Evolutionary conservation across 2,329 filamentous ascomycete genomes (phyloP), one percentile per base, ranked within the genome.

Genomic region (Uncinocarpus reesii): DNA sequence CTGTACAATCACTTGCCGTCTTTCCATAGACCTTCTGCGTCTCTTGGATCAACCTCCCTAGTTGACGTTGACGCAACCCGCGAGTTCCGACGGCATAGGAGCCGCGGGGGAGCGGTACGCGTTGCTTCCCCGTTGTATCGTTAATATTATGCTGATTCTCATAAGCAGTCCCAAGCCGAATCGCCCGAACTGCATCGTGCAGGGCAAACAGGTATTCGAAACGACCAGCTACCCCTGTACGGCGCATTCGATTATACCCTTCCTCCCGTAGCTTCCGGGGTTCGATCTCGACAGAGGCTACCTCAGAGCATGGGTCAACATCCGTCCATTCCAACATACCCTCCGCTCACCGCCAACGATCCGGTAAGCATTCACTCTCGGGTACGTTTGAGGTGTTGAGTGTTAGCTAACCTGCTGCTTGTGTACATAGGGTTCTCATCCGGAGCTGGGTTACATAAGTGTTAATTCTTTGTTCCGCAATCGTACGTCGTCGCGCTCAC

Each of bases 11-110:
- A 35, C 13, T 23, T 47, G 16, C 45, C 45, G 20, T 24, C 35
- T 2, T 50, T 47, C 37, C 62, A 61, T 48, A 57, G 59, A 32
- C 46, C 57, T 24, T 48, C 43, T 24, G 34, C 44, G 26, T 52
- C 52, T 21, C 29, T 45, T 21, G 42, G 24, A 3, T 45, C 52
- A 16, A 28, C 47, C 16, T 24, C 48, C 11, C 42, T 47, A 23
- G 16, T 23, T 11, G n/a, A 35, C 21, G 34, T 51, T 40, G 42
- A 53, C 37, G 32, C 52, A 36, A 32, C 48, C 18, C 31, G 50
- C n/a, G 52, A 55, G 26, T 23, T 52, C 2, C 47, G 55, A 38
- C 51, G 58, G 46, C 50, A 51, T 11, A 35, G 55, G 26, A 37
- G 46, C 13, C 47, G 49, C 28, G 54, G 50, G 13, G 49, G 52